Conservation (phyloP, 495 filamentous ascomycete species). For the Xylaria castorea region DNA sequence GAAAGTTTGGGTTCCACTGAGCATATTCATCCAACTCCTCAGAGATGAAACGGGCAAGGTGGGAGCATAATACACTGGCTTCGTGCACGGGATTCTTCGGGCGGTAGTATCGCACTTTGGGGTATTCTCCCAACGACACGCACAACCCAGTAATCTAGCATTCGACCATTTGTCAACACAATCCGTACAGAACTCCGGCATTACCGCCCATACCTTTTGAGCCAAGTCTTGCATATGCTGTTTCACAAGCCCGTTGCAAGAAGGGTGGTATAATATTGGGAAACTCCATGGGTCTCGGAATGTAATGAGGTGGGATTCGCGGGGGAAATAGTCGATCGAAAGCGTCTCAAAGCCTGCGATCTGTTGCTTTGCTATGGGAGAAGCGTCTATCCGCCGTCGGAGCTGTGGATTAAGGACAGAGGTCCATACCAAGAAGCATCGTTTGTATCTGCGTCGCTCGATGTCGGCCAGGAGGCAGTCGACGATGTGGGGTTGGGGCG, state of each 20-base stretch:
- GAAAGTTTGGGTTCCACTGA: constrained; percentile 81
- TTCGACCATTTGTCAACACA: constrained; percentile 15
- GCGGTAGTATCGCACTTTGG: constrained; percentile 87
- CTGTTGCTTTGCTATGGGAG: constrained; percentile 66
- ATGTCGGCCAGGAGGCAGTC: constrained; percentile 94
- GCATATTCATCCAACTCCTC: constrained; percentile 87
- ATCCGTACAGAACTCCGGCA: neutral
- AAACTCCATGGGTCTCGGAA: constrained; percentile 96
- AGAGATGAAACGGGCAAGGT: constrained; percentile 92
- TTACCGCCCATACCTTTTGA: constrained; percentile 70
- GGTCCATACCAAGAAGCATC: constrained; percentile 83
- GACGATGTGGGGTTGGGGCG: constrained; percentile 82
- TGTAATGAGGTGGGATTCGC: constrained; percentile 89
- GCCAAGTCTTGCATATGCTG: constrained; percentile 82
- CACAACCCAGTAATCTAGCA: constrained; percentile 81
- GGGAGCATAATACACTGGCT: constrained; percentile 81
- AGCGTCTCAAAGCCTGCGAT: constrained; percentile 76
- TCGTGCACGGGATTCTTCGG: constrained; percentile 80
- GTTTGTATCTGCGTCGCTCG: constrained; percentile 77
- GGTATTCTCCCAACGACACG: constrained; percentile 84
- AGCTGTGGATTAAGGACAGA: constrained; percentile 51
- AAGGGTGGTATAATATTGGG: constrained; percentile 87
- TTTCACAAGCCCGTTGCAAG: constrained; percentile 81
- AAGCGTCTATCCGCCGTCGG: constrained; percentile 49
- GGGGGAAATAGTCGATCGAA: constrained; percentile 85